Conservation (phyloP, 257 asterid genomes). For the Knoxia roxburghii region DNA sequence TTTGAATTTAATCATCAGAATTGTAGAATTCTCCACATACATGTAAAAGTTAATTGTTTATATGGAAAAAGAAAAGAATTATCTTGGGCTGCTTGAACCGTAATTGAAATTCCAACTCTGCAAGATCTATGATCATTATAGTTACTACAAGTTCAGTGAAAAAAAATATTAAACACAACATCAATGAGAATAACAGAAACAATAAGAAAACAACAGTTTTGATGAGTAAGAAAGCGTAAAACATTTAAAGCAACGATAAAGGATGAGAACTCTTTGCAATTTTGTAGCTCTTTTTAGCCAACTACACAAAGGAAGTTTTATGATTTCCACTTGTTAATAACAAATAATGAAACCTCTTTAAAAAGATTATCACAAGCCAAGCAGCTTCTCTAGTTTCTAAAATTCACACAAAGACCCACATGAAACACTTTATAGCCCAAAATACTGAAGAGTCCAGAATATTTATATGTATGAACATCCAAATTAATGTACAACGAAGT, state of each 20-base stretch:
- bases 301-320: background rate
- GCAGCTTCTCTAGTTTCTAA: background rate
- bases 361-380: background rate
- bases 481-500: background rate
- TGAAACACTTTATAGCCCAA: background rate
- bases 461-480: background rate
- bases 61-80: no score
- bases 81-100: background rate
- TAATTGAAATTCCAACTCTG: background rate
- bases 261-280: background rate
- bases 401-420: background rate
- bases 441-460: background rate
- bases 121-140: background rate
- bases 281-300: background rate
- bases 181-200: background rate
- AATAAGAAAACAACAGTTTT: background rate
- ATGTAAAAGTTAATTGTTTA: no score
- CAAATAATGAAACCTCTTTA: background rate
- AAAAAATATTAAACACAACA: background rate
- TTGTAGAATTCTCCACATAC: background rate
- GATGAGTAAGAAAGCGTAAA: background rate
- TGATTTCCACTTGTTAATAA: background rate
- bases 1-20: background rate
- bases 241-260: background rate
- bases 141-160: background rate